A percentile compares a stretch with the other conserved stretches of the same genome.
phyloP scores from a whole-genome alignment of 257 asterid genomes.

The Penstemon eatonii region DNA sequence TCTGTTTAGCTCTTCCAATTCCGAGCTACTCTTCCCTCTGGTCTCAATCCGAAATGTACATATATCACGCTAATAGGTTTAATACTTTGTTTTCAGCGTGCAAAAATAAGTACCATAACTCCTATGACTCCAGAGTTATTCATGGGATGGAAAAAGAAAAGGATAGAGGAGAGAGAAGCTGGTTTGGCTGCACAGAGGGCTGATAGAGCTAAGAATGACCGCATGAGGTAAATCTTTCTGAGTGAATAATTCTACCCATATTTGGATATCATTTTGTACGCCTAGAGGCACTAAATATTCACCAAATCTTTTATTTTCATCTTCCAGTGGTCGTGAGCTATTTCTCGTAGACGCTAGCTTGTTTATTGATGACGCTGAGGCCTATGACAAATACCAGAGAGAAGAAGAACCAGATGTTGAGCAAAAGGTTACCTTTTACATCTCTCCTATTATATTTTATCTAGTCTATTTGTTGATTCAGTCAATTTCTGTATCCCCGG shows the following conservation, averaged over 20 bases:
- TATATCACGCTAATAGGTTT: slow-evolving; percentile 24
- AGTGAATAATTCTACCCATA: not conserved
- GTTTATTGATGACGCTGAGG: slow-evolving; percentile 65
- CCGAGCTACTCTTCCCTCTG: not conserved
- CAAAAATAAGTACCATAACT: slow-evolving; percentile 67
- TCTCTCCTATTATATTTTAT: not conserved
- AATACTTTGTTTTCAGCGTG: slow-evolving; percentile 54
- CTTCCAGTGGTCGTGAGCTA: slow-evolving; percentile 64
- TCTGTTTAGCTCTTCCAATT: slow-evolving; percentile 2
- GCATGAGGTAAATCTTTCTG: slow-evolving; percentile 70
- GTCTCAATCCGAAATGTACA: not conserved
- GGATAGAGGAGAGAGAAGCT: slow-evolving; percentile 81
- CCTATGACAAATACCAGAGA: slow-evolving; percentile 53
- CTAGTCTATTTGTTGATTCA: not conserved
- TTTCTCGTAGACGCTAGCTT: slow-evolving; percentile 54
- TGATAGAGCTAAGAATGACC: slow-evolving; percentile 96
- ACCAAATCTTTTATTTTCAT: slow-evolving; percentile 17
- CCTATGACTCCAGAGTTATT: slow-evolving; percentile 87
- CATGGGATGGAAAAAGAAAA: slow-evolving; percentile 83
- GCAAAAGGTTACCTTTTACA: slow-evolving; percentile 32
- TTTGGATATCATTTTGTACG: slow-evolving; percentile 1
- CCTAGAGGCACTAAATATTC: slow-evolving; percentile 5
- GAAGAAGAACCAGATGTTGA: slow-evolving; percentile 39
- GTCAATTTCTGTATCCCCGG: not conserved
- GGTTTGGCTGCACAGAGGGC: slow-evolving; percentile 81